A percentile compares a stretch with the other conserved stretches of the same genome.
These are phyloP conservation scores for Amaranthus tricolor DNA, from an alignment of 179 eudicot species.

Conservation along the genomic window DNA sequence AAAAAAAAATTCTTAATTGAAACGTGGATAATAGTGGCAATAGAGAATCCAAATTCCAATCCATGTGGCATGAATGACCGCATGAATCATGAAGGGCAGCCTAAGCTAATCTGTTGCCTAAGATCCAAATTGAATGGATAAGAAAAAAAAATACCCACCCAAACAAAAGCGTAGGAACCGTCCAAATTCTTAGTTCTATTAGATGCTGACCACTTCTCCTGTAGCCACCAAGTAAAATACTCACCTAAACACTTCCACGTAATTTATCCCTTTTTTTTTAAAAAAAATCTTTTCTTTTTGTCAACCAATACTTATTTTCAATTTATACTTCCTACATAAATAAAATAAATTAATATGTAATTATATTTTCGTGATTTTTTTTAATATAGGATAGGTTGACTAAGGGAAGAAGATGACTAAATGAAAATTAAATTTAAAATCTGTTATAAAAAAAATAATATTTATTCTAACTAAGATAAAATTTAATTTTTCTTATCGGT, in stretches of 20 bases:
- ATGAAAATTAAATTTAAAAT: too few relatives aligned
- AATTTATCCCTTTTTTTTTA: not conserved
- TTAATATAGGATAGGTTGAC: too few relatives aligned
- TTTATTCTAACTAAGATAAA: too few relatives aligned
- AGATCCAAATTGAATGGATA: conserved; percentile 13
- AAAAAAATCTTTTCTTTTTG: not conserved
- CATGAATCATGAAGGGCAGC: not conserved
- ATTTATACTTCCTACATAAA: too few relatives aligned
- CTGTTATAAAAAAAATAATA: too few relatives aligned
- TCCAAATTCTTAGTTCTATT: not conserved
- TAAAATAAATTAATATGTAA: too few relatives aligned
- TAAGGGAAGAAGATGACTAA: too few relatives aligned
- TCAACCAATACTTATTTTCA: not conserved
- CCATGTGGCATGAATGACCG: not conserved
- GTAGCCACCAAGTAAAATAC: conserved; percentile 9
- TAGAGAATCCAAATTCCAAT: not conserved
- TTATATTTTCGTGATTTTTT: too few relatives aligned
- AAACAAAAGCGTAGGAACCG: not conserved
- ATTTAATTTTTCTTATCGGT: too few relatives aligned
- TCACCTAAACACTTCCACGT: not conserved
- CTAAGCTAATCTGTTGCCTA: not conserved
- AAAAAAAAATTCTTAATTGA: too few relatives aligned
- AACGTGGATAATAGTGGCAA: conserved; percentile 19
- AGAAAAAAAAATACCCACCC: not conserved
- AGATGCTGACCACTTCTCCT: conserved; percentile 20